Conservation (phyloP, 1,139 yeast species). For the Spathaspora sp. region DNA sequence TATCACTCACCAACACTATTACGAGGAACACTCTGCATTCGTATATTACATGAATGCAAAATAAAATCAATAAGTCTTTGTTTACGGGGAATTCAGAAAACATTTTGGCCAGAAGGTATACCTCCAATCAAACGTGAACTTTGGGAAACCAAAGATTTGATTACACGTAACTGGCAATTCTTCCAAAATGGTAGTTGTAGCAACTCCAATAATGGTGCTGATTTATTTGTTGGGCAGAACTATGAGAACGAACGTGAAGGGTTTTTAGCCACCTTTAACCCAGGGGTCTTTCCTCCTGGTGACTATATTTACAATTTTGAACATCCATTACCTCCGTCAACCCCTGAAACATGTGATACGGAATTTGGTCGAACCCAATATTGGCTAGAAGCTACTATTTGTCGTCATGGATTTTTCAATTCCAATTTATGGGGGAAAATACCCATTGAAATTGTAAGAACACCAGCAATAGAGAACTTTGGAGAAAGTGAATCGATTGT, state of each 20-base stretch:
- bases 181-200: slow-evolving; percentile 28
- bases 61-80: slow-evolving; percentile 63
- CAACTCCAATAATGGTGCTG: slow-evolving; percentile 49
- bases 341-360: slow-evolving; percentile 80
- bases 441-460: slow-evolving; percentile 68
- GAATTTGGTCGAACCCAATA: slow-evolving; percentile 82
- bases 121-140: slow-evolving; percentile 81
- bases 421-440: slow-evolving; percentile 64
- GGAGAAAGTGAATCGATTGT: slow-evolving; percentile 94
- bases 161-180: slow-evolving; percentile 91
- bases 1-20: slow-evolving; percentile 79
- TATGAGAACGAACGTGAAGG: not conserved
- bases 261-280: not conserved
- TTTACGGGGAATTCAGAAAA: slow-evolving; percentile 71
- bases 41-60: slow-evolving; percentile 73
- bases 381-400: slow-evolving; percentile 63
- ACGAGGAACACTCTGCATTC: slow-evolving; percentile 75
- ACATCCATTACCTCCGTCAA: slow-evolving; percentile 76
- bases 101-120: slow-evolving; percentile 99
- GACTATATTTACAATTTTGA: slow-evolving; percentile 92
- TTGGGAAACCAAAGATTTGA: slow-evolving; percentile 61
- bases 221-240: slow-evolving; percentile 36
- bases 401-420: slow-evolving; percentile 83
- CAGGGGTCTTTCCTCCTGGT: slow-evolving; percentile 58
- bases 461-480: slow-evolving; percentile 72